These are phyloP conservation scores for Curvularia eragrostidis DNA, from an alignment of 2,329 filamentous ascomycete species.

Conservation along the genomic window DNA sequence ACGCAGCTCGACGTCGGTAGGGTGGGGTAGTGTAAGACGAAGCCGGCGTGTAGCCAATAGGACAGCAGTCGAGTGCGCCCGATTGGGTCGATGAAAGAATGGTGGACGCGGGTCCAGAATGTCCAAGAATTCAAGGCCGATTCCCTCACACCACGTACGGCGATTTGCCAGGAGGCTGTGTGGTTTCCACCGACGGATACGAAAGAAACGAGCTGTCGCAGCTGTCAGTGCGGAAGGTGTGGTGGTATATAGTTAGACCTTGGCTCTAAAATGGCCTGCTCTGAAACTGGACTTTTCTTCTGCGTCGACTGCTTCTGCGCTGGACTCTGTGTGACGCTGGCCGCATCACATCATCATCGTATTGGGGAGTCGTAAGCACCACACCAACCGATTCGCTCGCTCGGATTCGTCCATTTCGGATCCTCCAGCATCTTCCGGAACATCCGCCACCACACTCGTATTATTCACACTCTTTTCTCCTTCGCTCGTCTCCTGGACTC, in stretches of 20 bases:
- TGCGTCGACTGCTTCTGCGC: background rate
- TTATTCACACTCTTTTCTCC: background rate
- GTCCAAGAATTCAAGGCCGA: background rate
- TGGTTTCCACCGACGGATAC: slow-evolving; percentile 1
- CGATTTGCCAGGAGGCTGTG: slow-evolving; percentile 11
- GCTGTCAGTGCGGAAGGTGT: background rate
- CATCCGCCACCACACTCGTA: slow-evolving; percentile 9
- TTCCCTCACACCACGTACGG: background rate
- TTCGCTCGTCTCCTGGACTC: background rate
- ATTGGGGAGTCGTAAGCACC: slow-evolving; percentile 12
- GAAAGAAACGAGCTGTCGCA: slow-evolving; percentile 3
- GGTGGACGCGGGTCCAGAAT: slow-evolving; percentile 3
- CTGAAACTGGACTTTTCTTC: background rate
- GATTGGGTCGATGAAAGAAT: slow-evolving; percentile 8
- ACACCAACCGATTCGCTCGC: slow-evolving; percentile 10
- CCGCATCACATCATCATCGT: slow-evolving; percentile 11
- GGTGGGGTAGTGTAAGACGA: slow-evolving; percentile 16
- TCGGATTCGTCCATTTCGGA: slow-evolving; percentile 3
- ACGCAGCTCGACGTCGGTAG: slow-evolving; percentile 4
- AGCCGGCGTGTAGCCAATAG: slow-evolving; percentile 10
- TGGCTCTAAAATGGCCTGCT: background rate
- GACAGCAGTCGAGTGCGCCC: slow-evolving; percentile 4
- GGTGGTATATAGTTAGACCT: slow-evolving; percentile 7
- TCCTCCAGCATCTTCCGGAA: slow-evolving; percentile 13
- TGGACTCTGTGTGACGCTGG: slow-evolving; percentile 4